Evolutionary conservation across 73 alveolate species (phyloP).

Genomic region (Paramecium primaurelia): DNA sequence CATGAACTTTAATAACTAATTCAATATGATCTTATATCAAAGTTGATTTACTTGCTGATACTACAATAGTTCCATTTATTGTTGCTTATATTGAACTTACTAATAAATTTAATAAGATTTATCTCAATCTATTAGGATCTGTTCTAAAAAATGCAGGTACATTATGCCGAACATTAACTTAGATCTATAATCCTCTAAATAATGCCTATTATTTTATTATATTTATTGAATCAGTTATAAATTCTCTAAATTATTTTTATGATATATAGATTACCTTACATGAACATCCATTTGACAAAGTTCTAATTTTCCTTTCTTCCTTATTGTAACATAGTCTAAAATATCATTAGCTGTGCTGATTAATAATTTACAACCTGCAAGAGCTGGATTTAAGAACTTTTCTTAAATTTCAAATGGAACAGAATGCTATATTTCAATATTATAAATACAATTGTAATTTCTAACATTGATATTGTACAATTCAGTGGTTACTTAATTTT

Average conservation of each 20-base stretch:
- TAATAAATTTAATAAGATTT: neutral
- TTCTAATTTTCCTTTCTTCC: neutral
- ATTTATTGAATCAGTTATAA: neutral
- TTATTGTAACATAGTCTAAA: neutral
- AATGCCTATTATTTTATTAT: neutral
- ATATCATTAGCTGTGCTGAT: conserved; percentile 10
- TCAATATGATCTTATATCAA: neutral
- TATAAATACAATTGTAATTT: neutral
- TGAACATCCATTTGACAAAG: neutral
- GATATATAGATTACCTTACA: neutral
- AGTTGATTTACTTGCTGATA: neutral
- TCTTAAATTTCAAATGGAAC: conserved; percentile 11
- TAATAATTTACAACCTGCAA: conserved; percentile 22
- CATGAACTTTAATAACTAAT: neutral
- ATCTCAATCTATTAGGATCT: conserved; percentile 33
- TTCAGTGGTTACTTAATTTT: conserved; percentile 7
- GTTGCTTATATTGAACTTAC: neutral
- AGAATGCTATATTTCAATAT: neutral
- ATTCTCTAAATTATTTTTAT: neutral
- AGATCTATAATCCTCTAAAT: neutral
- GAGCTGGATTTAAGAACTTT: neutral
- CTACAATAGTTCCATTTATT: neutral
- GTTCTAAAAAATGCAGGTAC: conserved; percentile 7
- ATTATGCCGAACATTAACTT: neutral
- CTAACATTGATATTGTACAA: conserved; percentile 27